Percentiles rank a stretch among this genome's conserved stretches.
Evolutionary conservation across 306 rosid species (phyloP).

Genomic region (Corylus avellana): DNA sequence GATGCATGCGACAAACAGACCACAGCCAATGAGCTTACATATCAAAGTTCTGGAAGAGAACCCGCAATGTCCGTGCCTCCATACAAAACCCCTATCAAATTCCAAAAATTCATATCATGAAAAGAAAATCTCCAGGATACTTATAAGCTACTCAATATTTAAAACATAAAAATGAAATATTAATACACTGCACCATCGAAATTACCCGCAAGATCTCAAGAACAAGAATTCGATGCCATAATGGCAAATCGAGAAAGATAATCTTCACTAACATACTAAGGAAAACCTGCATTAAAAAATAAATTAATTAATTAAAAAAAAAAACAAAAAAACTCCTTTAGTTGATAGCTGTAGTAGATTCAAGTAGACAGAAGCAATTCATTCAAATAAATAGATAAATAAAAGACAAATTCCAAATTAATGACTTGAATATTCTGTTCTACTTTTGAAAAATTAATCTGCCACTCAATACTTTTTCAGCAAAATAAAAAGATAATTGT

Average conservation of each 20-base stretch:
- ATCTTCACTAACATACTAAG: conserved; percentile 96
- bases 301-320: not conserved
- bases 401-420: not conserved
- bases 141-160: conserved; percentile 21
- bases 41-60: conserved; percentile 91
- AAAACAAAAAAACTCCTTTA: conserved; percentile 11
- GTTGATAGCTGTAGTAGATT: not conserved
- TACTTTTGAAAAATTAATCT: not conserved
- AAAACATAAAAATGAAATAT: conserved; percentile 10
- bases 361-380: conserved; percentile 1
- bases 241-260: conserved; percentile 90
- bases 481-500: not conserved
- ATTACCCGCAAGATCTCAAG: conserved; percentile 97
- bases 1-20: conserved; percentile 6
- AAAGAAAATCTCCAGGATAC: conserved; percentile 8
- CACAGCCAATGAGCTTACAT: conserved; percentile 56
- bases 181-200: conserved; percentile 21
- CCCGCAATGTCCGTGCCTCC: conserved; percentile 84
- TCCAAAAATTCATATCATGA: conserved; percentile 33
- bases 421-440: not conserved
- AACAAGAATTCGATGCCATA: conserved; percentile 99
- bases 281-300: conserved; percentile 67
- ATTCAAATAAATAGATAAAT: not conserved
- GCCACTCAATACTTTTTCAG: not conserved
- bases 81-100: conserved; percentile 85